phyloP scores from a whole-genome alignment of 202 grass and related monocot genomes.

The Schoenoplectus tabernaemontani region DNA sequence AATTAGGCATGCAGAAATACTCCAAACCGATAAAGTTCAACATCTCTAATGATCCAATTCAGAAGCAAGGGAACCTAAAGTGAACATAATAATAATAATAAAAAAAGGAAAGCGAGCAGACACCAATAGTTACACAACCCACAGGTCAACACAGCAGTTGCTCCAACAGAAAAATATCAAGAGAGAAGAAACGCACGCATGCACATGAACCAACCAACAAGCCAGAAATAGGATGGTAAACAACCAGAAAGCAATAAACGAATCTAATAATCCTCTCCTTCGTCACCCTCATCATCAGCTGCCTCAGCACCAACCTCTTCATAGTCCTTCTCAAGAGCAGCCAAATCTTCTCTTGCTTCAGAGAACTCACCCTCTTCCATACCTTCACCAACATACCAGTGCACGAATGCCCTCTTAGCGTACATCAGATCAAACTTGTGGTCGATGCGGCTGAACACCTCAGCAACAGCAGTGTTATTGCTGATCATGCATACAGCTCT shows the following conservation, averaged over 20 bases:
- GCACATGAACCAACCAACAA: slow-evolving; percentile 15
- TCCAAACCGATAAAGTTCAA: neutral
- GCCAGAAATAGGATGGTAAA: slow-evolving; percentile 1
- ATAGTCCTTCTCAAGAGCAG: slow-evolving; percentile 95
- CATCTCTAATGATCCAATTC: slow-evolving; percentile 17
- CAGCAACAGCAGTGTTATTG: slow-evolving; percentile 94
- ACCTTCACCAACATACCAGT: slow-evolving; percentile 29
- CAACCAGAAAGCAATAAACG: slow-evolving; percentile 16
- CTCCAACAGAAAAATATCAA: neutral
- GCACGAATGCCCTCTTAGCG: slow-evolving; percentile 30
- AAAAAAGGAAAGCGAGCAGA: neutral
- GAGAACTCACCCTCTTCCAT: slow-evolving; percentile 33
- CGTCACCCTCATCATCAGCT: slow-evolving; percentile 21
- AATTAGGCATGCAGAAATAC: slow-evolving; percentile 18
- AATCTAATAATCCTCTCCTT: slow-evolving; percentile 28
- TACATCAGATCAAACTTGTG: slow-evolving; percentile 99
- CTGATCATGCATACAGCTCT: slow-evolving; percentile 98
- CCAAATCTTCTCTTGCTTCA: slow-evolving; percentile 71
- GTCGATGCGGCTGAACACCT: slow-evolving; percentile 88
- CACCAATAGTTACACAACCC: slow-evolving; percentile 6
- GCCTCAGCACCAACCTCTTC: slow-evolving; percentile 24
- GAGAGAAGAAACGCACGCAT: slow-evolving; percentile 8
- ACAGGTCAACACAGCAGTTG: neutral
- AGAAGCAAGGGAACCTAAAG: slow-evolving; percentile 13
- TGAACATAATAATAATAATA: neutral